These are phyloP conservation scores for Barnettozyma sp. DNA, from an alignment of 805 yeast species.

Conservation along the genomic window DNA sequence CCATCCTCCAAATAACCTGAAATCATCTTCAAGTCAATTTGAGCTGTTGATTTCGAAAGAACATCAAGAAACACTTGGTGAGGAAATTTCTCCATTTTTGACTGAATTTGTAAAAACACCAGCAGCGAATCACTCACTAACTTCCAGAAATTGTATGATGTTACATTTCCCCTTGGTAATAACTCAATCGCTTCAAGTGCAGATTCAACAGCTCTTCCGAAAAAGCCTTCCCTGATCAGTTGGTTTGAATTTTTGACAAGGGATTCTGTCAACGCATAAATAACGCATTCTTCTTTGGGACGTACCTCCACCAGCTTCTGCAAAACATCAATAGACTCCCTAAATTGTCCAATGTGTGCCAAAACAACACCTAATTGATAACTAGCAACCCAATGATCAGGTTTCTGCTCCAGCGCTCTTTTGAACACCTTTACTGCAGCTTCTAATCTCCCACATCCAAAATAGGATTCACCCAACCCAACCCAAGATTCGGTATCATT, in stretches of 20 bases:
- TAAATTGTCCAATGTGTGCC: conserved; percentile 59
- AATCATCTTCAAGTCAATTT: conserved; percentile 26
- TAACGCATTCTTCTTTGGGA: conserved; percentile 45
- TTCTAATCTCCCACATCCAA: conserved; percentile 74
- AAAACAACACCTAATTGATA: conserved; percentile 64
- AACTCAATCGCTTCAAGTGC: conserved; percentile 42
- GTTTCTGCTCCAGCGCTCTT: conserved; percentile 50
- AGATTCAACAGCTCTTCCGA: conserved; percentile 53
- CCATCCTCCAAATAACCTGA: conserved; percentile 19
- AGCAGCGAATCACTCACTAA: conserved; percentile 50
- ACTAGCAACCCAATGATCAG: conserved; percentile 51
- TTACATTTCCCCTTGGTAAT: conserved; percentile 31
- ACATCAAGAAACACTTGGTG: conserved; percentile 27
- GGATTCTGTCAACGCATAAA: conserved; percentile 51
- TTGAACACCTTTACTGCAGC: conserved; percentile 81
- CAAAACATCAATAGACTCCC: conserved; percentile 47
- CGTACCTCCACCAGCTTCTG: conserved; percentile 33
- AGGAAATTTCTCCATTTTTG: conserved; percentile 46
- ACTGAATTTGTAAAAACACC: conserved; percentile 48
- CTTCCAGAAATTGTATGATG: conserved; percentile 60
- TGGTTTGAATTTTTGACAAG: conserved; percentile 46
- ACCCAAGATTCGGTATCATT: conserved; percentile 79
- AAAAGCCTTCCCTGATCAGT: conserved; percentile 52
- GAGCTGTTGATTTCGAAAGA: conserved; percentile 18
- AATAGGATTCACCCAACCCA: conserved; percentile 95